Percentiles rank a stretch among this genome's conserved stretches.
Evolutionary conservation across 108 stramenopile genomes (phyloP).

Genomic region (Nitzschia putrida): DNA sequence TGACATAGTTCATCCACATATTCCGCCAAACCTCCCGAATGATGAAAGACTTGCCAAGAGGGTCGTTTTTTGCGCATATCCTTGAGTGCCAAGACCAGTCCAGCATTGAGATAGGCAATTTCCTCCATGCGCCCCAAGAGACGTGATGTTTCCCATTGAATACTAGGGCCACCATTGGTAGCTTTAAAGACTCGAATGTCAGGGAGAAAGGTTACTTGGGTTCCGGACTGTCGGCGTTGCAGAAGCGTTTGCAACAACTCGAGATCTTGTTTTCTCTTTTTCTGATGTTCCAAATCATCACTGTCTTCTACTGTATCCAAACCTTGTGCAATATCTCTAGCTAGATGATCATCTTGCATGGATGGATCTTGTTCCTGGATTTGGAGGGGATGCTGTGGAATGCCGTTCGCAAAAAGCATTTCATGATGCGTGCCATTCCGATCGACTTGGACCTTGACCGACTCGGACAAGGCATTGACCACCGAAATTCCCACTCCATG

Average conservation of each 20-base stretch:
- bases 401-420: conserved; percentile 82
- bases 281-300: conserved; percentile 14
- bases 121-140: conserved; percentile 83
- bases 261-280: conserved; percentile 29
- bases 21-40: conserved; percentile 85
- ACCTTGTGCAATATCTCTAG: conserved; percentile 5
- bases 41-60: conserved; percentile 72
- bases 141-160: conserved; percentile 76
- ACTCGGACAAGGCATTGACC: conserved; percentile 90
- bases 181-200: conserved; percentile 93
- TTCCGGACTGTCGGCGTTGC: conserved; percentile 60
- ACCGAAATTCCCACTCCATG: conserved; percentile 97
- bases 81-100: conserved; percentile 76
- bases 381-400: conserved; percentile 55
- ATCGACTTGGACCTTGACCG: conserved; percentile 77
- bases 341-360: conserved; percentile 6
- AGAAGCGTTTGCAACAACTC: conserved; percentile 45
- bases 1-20: conserved; percentile 83
- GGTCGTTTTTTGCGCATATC: conserved; percentile 63
- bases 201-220: conserved; percentile 81
- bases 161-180: conserved; percentile 68
- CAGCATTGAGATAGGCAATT: conserved; percentile 90
- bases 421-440: conserved; percentile 52
- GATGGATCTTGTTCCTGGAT: conserved; percentile 26
- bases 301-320: conserved; percentile 33